Percentiles rank a stretch among this genome's conserved stretches.
These are phyloP conservation scores for Diaporthe sp. DNA, from an alignment of 2,329 filamentous ascomycete species.

Conservation along the genomic window DNA sequence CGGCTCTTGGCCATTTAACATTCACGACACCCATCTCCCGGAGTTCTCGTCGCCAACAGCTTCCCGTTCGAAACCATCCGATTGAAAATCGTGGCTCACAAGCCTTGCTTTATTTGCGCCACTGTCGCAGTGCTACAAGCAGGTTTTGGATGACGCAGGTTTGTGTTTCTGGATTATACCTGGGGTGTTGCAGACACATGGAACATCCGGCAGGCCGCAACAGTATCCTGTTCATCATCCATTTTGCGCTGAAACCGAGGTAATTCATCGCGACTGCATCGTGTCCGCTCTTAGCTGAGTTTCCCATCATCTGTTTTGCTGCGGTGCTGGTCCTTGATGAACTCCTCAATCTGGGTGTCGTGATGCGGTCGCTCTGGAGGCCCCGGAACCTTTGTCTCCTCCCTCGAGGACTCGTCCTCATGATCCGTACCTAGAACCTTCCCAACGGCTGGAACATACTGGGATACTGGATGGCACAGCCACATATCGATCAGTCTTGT, in stretches of 20 bases:
- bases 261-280: too few species aligned
- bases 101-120: neutral
- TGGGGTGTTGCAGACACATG: neutral
- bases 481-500: neutral
- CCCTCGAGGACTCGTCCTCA: constrained; percentile 42
- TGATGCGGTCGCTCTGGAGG: constrained; percentile 61
- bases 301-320: constrained; percentile 55
- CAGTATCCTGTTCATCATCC: neutral
- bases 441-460: constrained; percentile 59
- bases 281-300: neutral
- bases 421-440: constrained; percentile 55
- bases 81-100: neutral
- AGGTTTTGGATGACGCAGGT: neutral
- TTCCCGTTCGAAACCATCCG: neutral
- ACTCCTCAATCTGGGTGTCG: constrained; percentile 65
- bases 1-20: neutral
- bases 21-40: neutral
- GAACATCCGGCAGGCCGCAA: neutral
- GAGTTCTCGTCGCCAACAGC: neutral
- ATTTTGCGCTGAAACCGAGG: neutral
- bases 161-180: neutral
- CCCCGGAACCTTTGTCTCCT: constrained; percentile 46
- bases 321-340: constrained; percentile 65
- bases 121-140: neutral
- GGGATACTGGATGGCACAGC: constrained; percentile 38